Evolutionary conservation across 768 basidiomycete species (phyloP), one percentile per base, ranked within the genome.

Genomic region (Paxillus rubicundulus): DNA sequence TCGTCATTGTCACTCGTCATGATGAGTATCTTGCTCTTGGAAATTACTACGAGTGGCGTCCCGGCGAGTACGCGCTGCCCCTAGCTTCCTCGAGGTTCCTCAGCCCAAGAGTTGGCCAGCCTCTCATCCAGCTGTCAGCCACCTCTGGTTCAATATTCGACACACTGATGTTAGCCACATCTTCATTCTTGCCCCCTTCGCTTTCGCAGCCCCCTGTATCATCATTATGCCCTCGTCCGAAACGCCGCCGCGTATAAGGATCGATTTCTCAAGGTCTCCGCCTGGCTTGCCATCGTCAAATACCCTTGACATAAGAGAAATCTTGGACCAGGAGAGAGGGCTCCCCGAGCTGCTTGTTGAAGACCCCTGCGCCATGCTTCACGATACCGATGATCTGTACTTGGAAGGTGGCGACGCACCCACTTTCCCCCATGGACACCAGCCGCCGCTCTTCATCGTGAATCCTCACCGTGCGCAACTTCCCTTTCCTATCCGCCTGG

Each of bases 351-450:
- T 73, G 18, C 58, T 72, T 2, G 50, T 61, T 9, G 58, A 61
- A 39, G 52, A 58, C 18, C 45, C 33, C 33, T 10, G 30, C 9
- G 10, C 62, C 30, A 49, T 52, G n/a, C 56, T 59, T 36, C 59
- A 55, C 45, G 55, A 53, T 52, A 41, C 55, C 37, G 50, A 53
- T 12, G 51, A 49, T 41, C 24, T 54, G 28, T 39, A 45, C 40
- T 37, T 46, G 47, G 60, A 59, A 38, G 54, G 57, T 46, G 45
- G 47, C 50, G 54, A 62, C 16, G 45, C 67, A 38, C 69, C 70
- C 38, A 56, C 71, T 47, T 74, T 74, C 52, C 70, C 72, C 17
- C 33, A 52, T 21, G 57, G 59, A 17, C 59, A 53, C 17, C 57
- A 18, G 34, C 71, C 64, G 12, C 62, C 61, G 8, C 49, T 70